These are phyloP conservation scores for Phoma sp. DNA, from an alignment of 2,329 filamentous ascomycete species.

Conservation along the genomic window DNA sequence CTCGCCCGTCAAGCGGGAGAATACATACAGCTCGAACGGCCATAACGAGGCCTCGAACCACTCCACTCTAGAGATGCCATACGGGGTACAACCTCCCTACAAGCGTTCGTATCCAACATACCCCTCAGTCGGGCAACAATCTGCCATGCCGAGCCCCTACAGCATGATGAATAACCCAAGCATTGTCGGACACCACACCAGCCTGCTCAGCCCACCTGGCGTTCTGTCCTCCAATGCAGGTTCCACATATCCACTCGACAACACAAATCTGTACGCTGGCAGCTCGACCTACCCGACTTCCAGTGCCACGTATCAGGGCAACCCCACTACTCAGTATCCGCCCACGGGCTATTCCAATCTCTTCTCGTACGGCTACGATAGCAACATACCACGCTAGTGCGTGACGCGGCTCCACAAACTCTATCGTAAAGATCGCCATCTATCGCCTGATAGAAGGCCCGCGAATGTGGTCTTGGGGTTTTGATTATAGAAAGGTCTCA, in stretches of 20 bases:
- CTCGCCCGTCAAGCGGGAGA: constrained; percentile 13
- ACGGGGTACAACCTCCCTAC: constrained; percentile 8
- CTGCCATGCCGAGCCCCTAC: constrained; percentile 5
- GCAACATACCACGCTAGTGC: constrained; percentile 7
- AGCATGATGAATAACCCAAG: constrained; percentile 12
- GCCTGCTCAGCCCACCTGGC: constrained; percentile 1
- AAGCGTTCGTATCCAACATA: constrained; percentile 12
- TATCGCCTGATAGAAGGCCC: background rate
- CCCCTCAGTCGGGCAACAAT: constrained; percentile 3
- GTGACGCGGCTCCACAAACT: background rate
- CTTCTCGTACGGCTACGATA: constrained; percentile 9
- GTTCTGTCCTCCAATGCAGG: constrained; percentile 6
- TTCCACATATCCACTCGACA: constrained; percentile 2
- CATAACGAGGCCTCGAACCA: constrained; percentile 1
- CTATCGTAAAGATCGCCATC: background rate
- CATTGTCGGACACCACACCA: constrained; percentile 7
- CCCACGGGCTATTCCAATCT: background rate
- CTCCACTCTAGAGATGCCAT: constrained; percentile 8
- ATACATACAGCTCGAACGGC: constrained; percentile 2
- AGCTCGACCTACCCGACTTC: constrained; percentile 7
- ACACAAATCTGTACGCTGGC: constrained; percentile 4
- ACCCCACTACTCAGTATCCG: background rate
- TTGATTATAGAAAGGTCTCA: constrained; percentile 6
- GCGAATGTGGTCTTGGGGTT: background rate
- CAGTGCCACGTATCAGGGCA: constrained; percentile 1